Evolutionary conservation across 2,329 filamentous ascomycete species (phyloP), one percentile per base, ranked within the genome.

Genomic region (Monosporascus sp.): DNA sequence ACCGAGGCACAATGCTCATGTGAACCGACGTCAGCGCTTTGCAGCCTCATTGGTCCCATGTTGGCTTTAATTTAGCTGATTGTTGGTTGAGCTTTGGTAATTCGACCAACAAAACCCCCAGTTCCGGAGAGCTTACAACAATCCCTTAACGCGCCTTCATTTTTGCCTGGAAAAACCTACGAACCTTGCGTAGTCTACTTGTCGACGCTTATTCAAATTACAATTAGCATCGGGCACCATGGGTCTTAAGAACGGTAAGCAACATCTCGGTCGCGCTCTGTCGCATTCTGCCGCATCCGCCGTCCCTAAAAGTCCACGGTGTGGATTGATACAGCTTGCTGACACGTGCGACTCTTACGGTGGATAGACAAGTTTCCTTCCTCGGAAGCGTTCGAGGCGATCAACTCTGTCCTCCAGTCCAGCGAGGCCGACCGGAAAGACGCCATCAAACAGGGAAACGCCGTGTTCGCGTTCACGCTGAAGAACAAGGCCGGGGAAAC

Each of bases 301-400:
- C 22, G 4, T 31, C 24, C 20, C 40, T 31, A 22, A 46, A 35
- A 35, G 31, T 35, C 9, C 31, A 3, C 27, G 27, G 27, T 31
- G 27, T 31, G 3, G 31, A 35, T 35, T 35, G 31, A 35, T 5
- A 35, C 9, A 14, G 31, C 31, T n/a, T 48, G 16, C 26, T 27
- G 27, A 17, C 31, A 35, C 37, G 56, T 40, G 55, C 53, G 35
- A 38, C 45, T 41, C 44, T 24, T 41, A 37, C 43, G 43, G 46
- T 27, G 26, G 48, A 41, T 63, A 91, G 88, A 84, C 73, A 85
- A 86, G 62, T 97, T 96, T 76, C 93, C 94, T 60, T 85, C 93
- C 67, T 97, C 94, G 55, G 86, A 76, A 61, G 91, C 92, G 63
- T 99, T 99, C 74, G 94, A 99, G 70, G 80, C 78, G 67, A 97